Conservation (phyloP, 805 yeast genomes). For the Metschnikowia bowlesiae region DNA sequence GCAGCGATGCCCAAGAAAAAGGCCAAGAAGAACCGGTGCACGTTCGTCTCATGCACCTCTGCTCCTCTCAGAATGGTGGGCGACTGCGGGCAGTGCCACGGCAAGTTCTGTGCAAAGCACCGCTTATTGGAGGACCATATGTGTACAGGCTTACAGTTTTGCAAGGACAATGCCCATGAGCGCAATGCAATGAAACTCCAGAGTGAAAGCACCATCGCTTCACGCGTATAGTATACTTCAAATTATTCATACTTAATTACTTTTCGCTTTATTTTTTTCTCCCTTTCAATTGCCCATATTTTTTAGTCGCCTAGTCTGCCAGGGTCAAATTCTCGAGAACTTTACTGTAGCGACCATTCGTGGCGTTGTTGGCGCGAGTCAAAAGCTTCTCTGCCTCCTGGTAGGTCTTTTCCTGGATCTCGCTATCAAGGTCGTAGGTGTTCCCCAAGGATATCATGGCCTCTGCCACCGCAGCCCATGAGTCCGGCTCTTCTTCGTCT, state of each 20-base stretch:
- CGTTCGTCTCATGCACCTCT: slow-evolving; percentile 57
- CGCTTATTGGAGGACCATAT: slow-evolving; percentile 79
- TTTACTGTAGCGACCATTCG: slow-evolving; percentile 69
- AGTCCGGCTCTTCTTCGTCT: slow-evolving; percentile 69
- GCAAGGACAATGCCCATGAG: slow-evolving; percentile 80
- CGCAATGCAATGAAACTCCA: slow-evolving; percentile 79
- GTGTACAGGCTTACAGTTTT: slow-evolving; percentile 71
- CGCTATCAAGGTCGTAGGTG: slow-evolving; percentile 57
- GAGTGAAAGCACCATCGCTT: slow-evolving; percentile 75
- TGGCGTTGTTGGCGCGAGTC: slow-evolving; percentile 70
- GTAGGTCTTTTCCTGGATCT: slow-evolving; percentile 65
- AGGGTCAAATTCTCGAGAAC: slow-evolving; percentile 51
- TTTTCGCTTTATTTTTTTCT: too few species aligned
- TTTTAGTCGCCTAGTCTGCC: neutral
- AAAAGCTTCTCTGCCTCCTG: slow-evolving; percentile 64
- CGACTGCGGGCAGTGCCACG: slow-evolving; percentile 78
- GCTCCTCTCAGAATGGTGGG: slow-evolving; percentile 69
- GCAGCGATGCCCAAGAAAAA: slow-evolving; percentile 21
- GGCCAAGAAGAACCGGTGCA: slow-evolving; percentile 44
- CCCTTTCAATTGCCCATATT: too few species aligned
- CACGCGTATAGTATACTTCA: slow-evolving; percentile 14
- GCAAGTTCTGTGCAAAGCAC: slow-evolving; percentile 83
- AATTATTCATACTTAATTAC: too few species aligned
- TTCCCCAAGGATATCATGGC: slow-evolving; percentile 79
- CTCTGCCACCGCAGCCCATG: slow-evolving; percentile 84